Conservation (phyloP, 805 yeast species). For the Yarrowia sp. region DNA sequence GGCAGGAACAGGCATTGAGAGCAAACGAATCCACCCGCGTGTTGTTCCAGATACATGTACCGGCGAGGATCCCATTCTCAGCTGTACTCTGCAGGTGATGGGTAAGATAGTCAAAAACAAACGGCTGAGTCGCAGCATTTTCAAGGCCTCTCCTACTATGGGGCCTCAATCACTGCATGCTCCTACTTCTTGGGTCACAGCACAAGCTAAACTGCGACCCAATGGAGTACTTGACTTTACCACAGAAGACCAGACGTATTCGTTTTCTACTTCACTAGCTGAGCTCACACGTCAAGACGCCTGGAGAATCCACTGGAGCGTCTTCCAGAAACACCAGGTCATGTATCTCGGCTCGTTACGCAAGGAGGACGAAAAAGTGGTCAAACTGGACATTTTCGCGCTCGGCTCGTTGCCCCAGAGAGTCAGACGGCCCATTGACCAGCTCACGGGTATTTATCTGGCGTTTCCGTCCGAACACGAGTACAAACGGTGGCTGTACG, state of each 20-base stretch:
- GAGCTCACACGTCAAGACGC: conserved; percentile 2
- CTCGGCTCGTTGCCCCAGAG: neutral
- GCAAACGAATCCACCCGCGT: neutral
- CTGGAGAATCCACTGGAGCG: conserved; percentile 17
- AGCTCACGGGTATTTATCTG: conserved; percentile 1
- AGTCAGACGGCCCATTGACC: neutral
- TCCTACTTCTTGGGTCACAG: neutral
- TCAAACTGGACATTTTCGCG: neutral
- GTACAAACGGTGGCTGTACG: conserved; percentile 3
- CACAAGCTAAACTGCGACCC: neutral
- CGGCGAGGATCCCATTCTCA: neutral
- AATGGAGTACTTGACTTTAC: conserved; percentile 5
- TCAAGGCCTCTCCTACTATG: neutral
- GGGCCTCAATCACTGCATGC: neutral
- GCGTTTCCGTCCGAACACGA: conserved; percentile 13
- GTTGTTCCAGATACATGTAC: conserved; percentile 6
- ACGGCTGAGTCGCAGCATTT: neutral
- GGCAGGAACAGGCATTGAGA: conserved; percentile 9
- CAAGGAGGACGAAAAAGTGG: conserved; percentile 19
- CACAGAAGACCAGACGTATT: conserved; percentile 4
- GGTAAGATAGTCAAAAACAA: conserved; percentile 16
- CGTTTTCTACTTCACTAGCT: neutral
- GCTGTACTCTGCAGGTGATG: neutral
- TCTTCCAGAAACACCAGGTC: conserved; percentile 15
- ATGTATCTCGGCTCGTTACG: neutral